Evolutionary conservation across 164 flowering plant species (phyloP), one percentile per base, ranked within the genome.

Genomic region (Euptelea pleiosperma): DNA sequence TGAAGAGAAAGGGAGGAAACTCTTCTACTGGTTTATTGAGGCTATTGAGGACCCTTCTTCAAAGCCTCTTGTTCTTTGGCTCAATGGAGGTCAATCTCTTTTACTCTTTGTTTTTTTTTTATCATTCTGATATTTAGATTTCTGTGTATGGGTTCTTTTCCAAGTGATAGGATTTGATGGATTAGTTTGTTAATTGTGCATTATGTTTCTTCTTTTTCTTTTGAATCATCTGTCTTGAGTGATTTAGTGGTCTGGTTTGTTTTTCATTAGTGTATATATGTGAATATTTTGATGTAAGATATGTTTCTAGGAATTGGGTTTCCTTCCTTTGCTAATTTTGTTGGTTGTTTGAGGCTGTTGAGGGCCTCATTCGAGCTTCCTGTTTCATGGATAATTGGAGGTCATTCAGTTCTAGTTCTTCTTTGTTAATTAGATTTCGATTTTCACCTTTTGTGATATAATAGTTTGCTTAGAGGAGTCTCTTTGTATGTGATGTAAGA

Each of bases 11-110:
- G 96, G 87, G 54, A 85, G 95, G 73, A 70, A 86, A 7, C 74
- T 89, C 18, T 92, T 92, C 66, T 92, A 92, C 53, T 92, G 96
- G 98, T 78, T 89, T 61, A 48, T 87, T 67, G 93, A 92, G 62
- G 95, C 98, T 63, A 80, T 33, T 33, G 83, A 89, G 9, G 86
- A 82, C 43, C 83, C 98, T 59, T 71, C 73, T 62, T 81, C 95
- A 15, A 92, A 87, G 76, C 98, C 98, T 51, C 73, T 92, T 42
- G 62, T 89, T 64, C 85, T 92, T 49, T 89, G 98, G 96, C 88
- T 89, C 31, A 87, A 92, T 71, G 98, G 98, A 80, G 98, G 96
- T 86, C 28, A 42, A 28, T 64, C 11, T 39, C 35, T 48, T 40
- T 9, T 22, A 2, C 31, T 41, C 8, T n/a, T 29, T 51, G 26